phyloP scores from a whole-genome alignment of 345 rosid species.

The Gossypium bickii region DNA sequence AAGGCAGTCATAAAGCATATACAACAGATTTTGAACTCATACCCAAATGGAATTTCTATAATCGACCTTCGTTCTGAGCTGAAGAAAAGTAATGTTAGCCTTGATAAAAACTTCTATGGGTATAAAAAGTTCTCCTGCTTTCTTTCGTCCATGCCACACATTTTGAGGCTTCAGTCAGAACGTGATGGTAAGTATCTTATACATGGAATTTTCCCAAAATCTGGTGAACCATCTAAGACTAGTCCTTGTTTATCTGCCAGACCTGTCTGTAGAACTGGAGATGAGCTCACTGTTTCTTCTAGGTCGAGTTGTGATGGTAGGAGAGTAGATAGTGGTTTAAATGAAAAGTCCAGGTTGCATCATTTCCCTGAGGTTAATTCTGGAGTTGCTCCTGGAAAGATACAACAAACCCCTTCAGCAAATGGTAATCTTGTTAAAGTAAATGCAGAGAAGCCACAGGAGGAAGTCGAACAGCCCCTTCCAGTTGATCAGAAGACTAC shows the following conservation, averaged over 20 bases:
- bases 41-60: slow-evolving; percentile 55
- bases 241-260: slow-evolving; percentile 8
- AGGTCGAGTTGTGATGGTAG: slow-evolving; percentile 23
- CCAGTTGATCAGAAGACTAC: slow-evolving; percentile 14
- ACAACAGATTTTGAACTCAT: slow-evolving; percentile 34
- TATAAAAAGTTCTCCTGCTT: slow-evolving; percentile 51
- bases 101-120: slow-evolving; percentile 63
- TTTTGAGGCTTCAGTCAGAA: slow-evolving; percentile 38
- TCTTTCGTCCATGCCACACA: slow-evolving; percentile 60
- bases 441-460: background rate
- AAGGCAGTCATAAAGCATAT: slow-evolving; percentile 46
- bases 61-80: slow-evolving; percentile 54
- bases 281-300: slow-evolving; percentile 7
- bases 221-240: slow-evolving; percentile 27
- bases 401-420: slow-evolving; percentile 18
- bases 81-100: slow-evolving; percentile 26
- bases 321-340: slow-evolving; percentile 20
- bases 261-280: slow-evolving; percentile 14
- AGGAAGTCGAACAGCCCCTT: slow-evolving; percentile 23
- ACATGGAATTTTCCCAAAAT: slow-evolving; percentile 25
- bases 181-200: slow-evolving; percentile 40
- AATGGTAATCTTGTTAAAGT: slow-evolving; percentile 7
- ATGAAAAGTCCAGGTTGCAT: slow-evolving; percentile 12
- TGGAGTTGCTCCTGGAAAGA: slow-evolving; percentile 18
- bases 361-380: slow-evolving; percentile 14